Evolutionary conservation across 257 asterid genomes (phyloP).

Genomic region (Solanum stenotomum): DNA sequence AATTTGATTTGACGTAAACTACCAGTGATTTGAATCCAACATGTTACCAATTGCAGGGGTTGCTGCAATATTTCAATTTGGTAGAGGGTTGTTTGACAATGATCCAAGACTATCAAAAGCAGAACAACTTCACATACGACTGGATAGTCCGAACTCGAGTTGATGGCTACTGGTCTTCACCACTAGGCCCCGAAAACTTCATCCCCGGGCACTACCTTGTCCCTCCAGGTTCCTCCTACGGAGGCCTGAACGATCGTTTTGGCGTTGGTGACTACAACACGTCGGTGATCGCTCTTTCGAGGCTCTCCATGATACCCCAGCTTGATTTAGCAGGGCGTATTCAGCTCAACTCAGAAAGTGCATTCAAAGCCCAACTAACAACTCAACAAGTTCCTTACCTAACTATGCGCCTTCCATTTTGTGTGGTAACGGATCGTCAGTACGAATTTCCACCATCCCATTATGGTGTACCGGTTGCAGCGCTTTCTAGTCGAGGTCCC

Average conservation of each 20-base stretch:
- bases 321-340: slow-evolving; percentile 53
- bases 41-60: slow-evolving; percentile 33
- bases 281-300: slow-evolving; percentile 68
- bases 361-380: slow-evolving; percentile 77
- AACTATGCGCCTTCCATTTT: slow-evolving; percentile 51
- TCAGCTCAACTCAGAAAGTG: slow-evolving; percentile 72
- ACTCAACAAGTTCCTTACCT: slow-evolving; percentile 33
- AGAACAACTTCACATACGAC: slow-evolving; percentile 75
- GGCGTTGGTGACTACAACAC: slow-evolving; percentile 74
- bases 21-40: background rate
- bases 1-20: background rate
- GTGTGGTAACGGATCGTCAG: slow-evolving; percentile 64
- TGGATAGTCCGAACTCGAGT: slow-evolving; percentile 88
- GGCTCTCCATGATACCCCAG: slow-evolving; percentile 61
- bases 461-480: slow-evolving; percentile 72
- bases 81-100: slow-evolving; percentile 82
- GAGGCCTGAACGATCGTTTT: slow-evolving; percentile 82
- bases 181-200: slow-evolving; percentile 47
- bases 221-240: slow-evolving; percentile 81
- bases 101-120: slow-evolving; percentile 52
- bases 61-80: slow-evolving; percentile 75
- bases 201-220: slow-evolving; percentile 59
- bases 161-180: slow-evolving; percentile 75
- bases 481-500: slow-evolving; percentile 73
- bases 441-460: slow-evolving; percentile 55